phyloP scores from a whole-genome alignment of 495 filamentous ascomycete genomes.

The Hyaloscypha variabilis region DNA sequence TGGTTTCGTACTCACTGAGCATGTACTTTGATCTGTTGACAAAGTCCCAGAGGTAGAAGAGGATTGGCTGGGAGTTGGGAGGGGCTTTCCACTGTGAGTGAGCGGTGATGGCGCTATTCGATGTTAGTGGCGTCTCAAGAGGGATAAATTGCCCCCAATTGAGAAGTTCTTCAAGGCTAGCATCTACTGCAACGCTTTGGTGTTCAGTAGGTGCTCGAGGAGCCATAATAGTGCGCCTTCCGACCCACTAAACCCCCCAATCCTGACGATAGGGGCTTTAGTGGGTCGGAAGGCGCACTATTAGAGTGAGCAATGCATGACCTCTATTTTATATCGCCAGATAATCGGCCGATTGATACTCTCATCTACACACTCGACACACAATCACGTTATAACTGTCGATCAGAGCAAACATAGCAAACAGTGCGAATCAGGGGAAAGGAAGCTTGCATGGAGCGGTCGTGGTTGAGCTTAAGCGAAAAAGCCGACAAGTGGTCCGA shows the following conservation, averaged over 20 bases:
- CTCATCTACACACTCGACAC: too few relatives aligned
- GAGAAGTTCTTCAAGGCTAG: neutral
- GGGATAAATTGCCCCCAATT: neutral
- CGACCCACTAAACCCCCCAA: too few relatives aligned
- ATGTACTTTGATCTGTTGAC: slow-evolving; percentile 34
- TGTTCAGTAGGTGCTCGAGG: neutral
- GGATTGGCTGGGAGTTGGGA: slow-evolving; percentile 11
- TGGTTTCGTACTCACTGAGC: slow-evolving; percentile 34
- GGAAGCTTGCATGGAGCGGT: too few relatives aligned
- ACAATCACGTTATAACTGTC: neutral
- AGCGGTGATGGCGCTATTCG: neutral
- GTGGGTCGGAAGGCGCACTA: too few relatives aligned
- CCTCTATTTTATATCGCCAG: too few relatives aligned
- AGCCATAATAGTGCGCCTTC: too few relatives aligned
- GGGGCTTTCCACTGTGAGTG: slow-evolving; percentile 3
- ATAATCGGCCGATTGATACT: too few relatives aligned
- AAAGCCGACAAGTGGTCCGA: neutral
- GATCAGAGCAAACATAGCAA: neutral
- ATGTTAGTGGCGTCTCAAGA: neutral
- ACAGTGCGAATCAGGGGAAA: too few relatives aligned
- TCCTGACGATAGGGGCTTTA: too few relatives aligned
- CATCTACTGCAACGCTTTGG: slow-evolving; percentile 1
- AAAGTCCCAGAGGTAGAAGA: slow-evolving; percentile 35
- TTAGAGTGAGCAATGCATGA: too few relatives aligned
- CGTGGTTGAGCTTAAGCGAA: neutral